These are phyloP conservation scores for Exsudoporus frostii DNA, from an alignment of 768 basidiomycete species.

Conservation along the genomic window DNA sequence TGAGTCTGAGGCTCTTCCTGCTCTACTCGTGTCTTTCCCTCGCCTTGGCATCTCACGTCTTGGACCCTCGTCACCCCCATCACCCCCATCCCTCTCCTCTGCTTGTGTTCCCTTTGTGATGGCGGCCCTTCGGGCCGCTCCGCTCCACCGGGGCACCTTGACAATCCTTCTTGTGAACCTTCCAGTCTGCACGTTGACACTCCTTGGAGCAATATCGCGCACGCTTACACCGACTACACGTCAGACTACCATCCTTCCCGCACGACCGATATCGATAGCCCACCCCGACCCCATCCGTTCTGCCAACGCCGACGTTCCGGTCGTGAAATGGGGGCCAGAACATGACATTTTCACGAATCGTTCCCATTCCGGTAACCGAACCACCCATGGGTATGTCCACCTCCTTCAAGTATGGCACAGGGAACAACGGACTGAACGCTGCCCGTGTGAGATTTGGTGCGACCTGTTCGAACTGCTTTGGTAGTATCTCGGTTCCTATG, in stretches of 20 bases:
- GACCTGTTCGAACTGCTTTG: slow-evolving; percentile 36
- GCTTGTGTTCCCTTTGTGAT: no score
- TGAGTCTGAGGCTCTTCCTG: no score
- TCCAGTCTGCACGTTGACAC: slow-evolving; percentile 35
- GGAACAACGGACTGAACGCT: slow-evolving; percentile 53
- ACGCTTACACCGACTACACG: slow-evolving; percentile 36
- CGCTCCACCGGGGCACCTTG: no score
- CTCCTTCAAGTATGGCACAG: slow-evolving; percentile 45
- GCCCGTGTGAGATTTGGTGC: slow-evolving; percentile 46
- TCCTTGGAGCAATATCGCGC: slow-evolving; percentile 40
- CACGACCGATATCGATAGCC: slow-evolving; percentile 1
- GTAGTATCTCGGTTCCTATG: slow-evolving; percentile 10
- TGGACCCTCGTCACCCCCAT: no score
- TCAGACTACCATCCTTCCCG: slow-evolving; percentile 12
- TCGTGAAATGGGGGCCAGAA: not conserved
- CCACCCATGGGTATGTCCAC: not conserved
- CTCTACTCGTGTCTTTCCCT: no score
- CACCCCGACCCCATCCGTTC: not conserved
- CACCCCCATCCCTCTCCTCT: no score
- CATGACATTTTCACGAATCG: not conserved
- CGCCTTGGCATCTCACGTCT: no score
- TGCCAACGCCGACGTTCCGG: not conserved
- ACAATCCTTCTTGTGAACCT: slow-evolving; percentile 8
- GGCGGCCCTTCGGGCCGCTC: no score
- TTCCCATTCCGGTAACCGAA: not conserved